Evolutionary conservation across 208 protist species (phyloP), one percentile per base, ranked within the genome.

Genomic region (Trypanosoma congolense): DNA sequence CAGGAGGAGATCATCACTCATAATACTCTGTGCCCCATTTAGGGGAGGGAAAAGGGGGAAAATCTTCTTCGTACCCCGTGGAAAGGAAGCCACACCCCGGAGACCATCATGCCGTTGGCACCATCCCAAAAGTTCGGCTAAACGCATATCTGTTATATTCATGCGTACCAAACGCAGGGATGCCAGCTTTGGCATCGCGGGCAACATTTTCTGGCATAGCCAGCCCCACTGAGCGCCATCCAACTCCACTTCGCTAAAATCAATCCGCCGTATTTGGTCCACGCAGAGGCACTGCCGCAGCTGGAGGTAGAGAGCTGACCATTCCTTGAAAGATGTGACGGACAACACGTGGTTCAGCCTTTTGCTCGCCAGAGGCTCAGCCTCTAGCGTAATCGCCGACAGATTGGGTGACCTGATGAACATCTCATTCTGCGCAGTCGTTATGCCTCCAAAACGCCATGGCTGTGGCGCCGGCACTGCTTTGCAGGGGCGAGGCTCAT

Each of bases 201-300:
- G 80, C 19, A 93, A 46, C 14, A 89, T 59, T 19, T 80, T 59
- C 24, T 56, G 55, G 24, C 61, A 76, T 41, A 88, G 70, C 80
- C 80, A 92, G 43, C 53, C 44, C 85, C 85, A 92, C 62, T 89
- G 73, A 35, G 65, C 61, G 21, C 50, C 21, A 16, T 58, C 60
- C 50, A 85, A 56, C n/a, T 40, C 67, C 12, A 75, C 65, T 19
- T 58, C 47, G 8, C 73, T 80, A 21, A 92, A 66, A 47, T 92
- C 76, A 1, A 92, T 55, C 9, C 47, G 47, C 2, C 56, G 62
- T 41, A 92, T 56, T 3, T 61, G 42, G 1, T 29, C 41, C 0
- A 29, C 22, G 2, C 26, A 57, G 4, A 19, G 35, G 3, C 24
- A 33, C 16, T 33, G 25, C 22, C 43, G 57, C 43, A 72, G 14